A percentile compares a stretch with the other conserved stretches of the same genome.
Evolutionary conservation across 352 stramenopile genomes (phyloP).

Genomic region (Thalassiosira oceanica): DNA sequence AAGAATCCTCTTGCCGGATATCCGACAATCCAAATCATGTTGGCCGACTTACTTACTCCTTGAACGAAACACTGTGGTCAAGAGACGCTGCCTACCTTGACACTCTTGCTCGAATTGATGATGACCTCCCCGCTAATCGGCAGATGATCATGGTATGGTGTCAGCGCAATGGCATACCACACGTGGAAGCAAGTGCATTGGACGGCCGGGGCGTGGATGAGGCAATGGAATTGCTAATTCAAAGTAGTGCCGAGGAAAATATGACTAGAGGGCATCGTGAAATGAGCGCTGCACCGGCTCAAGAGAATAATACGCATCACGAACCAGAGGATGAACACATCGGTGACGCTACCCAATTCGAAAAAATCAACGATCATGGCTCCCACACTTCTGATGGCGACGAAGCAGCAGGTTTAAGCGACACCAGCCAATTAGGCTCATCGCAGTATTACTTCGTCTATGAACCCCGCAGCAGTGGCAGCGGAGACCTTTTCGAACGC

Average conservation of each 20-base stretch:
- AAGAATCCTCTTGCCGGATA: too few relatives aligned
- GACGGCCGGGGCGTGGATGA: slow-evolving; percentile 56
- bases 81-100: slow-evolving; percentile 59
- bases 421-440: background rate
- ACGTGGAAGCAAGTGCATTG: slow-evolving; percentile 64
- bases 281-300: background rate
- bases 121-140: slow-evolving; percentile 56
- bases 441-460: slow-evolving; percentile 32
- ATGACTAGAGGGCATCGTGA: slow-evolving; percentile 2
- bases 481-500: slow-evolving; percentile 57
- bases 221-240: slow-evolving; percentile 51
- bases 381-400: background rate
- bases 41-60: slow-evolving; percentile 34
- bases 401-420: background rate
- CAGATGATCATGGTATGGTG: slow-evolving; percentile 74
- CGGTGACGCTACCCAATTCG: slow-evolving; percentile 1
- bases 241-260: slow-evolving; percentile 38
- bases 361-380: background rate
- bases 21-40: background rate
- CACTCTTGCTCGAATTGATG: slow-evolving; percentile 59
- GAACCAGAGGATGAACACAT: slow-evolving; percentile 3
- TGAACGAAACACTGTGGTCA: slow-evolving; percentile 38
- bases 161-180: slow-evolving; percentile 62
- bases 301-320: background rate
- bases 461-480: slow-evolving; percentile 27